Evolutionary conservation across 208 protist genomes (phyloP).

Genomic region (Novymonas esmeraldas): DNA sequence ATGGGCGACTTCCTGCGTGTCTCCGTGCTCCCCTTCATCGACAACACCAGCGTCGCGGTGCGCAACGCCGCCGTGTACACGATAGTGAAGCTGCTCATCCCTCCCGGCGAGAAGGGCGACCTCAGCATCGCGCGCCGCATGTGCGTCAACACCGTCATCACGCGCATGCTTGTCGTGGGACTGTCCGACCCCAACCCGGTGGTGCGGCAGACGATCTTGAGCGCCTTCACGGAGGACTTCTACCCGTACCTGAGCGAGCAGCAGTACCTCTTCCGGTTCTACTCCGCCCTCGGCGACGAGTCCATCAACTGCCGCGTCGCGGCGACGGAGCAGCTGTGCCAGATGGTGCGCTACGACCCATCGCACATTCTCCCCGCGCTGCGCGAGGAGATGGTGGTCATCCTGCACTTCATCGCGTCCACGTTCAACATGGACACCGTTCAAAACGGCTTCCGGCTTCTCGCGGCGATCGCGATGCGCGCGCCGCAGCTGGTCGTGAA

Average conservation of each 20-base stretch:
- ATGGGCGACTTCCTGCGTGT: conserved; percentile 90
- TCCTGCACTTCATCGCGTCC: conserved; percentile 59
- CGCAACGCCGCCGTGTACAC: conserved; percentile 82
- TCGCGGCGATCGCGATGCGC: conserved; percentile 64
- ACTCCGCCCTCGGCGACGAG: conserved; percentile 83
- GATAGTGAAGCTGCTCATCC: conserved; percentile 86
- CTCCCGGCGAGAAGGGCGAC: conserved; percentile 57
- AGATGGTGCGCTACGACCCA: conserved; percentile 82
- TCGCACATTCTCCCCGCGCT: conserved; percentile 85
- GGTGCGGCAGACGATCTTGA: conserved; percentile 71
- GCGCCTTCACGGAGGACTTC: conserved; percentile 78
- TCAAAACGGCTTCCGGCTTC: conserved; percentile 65
- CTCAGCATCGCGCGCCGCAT: conserved; percentile 82
- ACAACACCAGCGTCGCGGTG: conserved; percentile 64
- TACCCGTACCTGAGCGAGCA: conserved; percentile 87
- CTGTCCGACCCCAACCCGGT: conserved; percentile 71
- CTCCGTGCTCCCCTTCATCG: conserved; percentile 87
- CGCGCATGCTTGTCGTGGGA: conserved; percentile 82
- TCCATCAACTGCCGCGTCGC: conserved; percentile 78
- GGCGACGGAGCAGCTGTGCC: conserved; percentile 75
- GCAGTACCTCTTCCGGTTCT: conserved; percentile 80
- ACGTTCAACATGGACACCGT: conserved; percentile 60
- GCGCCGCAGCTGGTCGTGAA: conserved; percentile 85
- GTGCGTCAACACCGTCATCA: conserved; percentile 86
- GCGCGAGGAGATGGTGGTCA: conserved; percentile 71